These are phyloP conservation scores for Metschnikowia arizonensis DNA, from an alignment of 805 yeast genomes.

Conservation along the genomic window DNA sequence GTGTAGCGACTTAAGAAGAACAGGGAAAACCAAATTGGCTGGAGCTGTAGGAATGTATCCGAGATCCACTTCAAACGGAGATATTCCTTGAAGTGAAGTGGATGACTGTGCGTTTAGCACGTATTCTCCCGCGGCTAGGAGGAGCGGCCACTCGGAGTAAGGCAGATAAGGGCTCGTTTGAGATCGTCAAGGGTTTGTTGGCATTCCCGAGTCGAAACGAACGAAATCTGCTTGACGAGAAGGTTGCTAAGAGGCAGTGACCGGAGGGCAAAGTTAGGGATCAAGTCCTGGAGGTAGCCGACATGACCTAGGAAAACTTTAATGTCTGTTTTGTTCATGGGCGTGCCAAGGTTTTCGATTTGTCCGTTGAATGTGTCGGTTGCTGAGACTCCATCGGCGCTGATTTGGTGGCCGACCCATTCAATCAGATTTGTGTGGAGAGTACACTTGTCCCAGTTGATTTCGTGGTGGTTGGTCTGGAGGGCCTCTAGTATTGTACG, in stretches of 20 bases:
- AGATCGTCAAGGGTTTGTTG: too few relatives aligned
- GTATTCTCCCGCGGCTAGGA: not conserved
- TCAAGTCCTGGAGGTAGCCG: not conserved
- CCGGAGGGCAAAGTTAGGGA: not conserved
- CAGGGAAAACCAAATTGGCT: not conserved
- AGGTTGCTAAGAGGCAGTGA: too few relatives aligned
- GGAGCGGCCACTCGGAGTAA: not conserved
- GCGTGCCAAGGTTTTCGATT: not conserved
- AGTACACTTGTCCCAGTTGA: not conserved
- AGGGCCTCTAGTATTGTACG: not conserved
- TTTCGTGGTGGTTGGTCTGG: not conserved
- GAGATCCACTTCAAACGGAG: slow-evolving; percentile 1
- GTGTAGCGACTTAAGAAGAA: not conserved
- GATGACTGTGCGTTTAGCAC: slow-evolving; percentile 1
- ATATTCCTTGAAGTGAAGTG: not conserved
- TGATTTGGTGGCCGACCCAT: not conserved
- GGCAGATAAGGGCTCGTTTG: too few relatives aligned
- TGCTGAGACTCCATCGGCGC: not conserved
- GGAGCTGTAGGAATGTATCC: slow-evolving; percentile 1
- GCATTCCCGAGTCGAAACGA: too few relatives aligned
- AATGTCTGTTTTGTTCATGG: not conserved
- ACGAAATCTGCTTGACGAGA: too few relatives aligned
- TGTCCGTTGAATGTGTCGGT: not conserved
- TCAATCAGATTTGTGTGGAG: not conserved
- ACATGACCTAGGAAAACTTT: not conserved